Evolutionary conservation across 805 yeast species (phyloP), one percentile per base, ranked within the genome.

Genomic region (Suhomyces sp.): DNA sequence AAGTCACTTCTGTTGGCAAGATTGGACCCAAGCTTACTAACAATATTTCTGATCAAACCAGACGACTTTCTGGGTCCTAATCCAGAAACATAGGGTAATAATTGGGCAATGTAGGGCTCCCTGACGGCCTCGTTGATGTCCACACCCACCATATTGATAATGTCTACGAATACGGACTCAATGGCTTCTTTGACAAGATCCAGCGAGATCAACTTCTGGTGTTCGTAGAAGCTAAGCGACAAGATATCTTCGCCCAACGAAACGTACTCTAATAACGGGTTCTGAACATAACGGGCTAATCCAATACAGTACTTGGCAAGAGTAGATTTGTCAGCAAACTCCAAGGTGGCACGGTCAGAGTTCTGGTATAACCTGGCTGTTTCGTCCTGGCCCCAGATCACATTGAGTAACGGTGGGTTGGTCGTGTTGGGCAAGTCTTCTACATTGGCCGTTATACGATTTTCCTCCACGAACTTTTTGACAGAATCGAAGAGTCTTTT

Each of bases 31-130:
- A 74, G 60, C 64, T 75, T 72, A 55, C 78, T 76, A 63, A 88
- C 90, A 57, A 94, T 84, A 42, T 88, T 89, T 68, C 91, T 88
- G 44, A 93, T 66, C 54, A 94, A 78, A 46, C 96, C 96, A 26
- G 88, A 80, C 0, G 98, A 93, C 69, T 94, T 94, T 74, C 99
- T 86, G 48, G 96, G 96, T 44, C 99, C 99, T 54, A 94, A 78
- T 23, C 99, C 99, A 7, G 96, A 83, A 48, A 94, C 82, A 65
- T 81, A 94, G 29, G 85, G 94, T 55, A 94, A 74, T 49, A 84
- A 70, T 33, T 82, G 81, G 2, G 96, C 89, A 54, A 83, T 71
- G 62, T 90, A 88, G 1, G 84, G 76, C 52, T 88, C 88, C 54
- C 90, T 77, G 5, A 90, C 86, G 6, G 97, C 96, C 57, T 87